Conservation (phyloP, 2,329 filamentous ascomycete genomes). For the Verticillium nubilum region DNA sequence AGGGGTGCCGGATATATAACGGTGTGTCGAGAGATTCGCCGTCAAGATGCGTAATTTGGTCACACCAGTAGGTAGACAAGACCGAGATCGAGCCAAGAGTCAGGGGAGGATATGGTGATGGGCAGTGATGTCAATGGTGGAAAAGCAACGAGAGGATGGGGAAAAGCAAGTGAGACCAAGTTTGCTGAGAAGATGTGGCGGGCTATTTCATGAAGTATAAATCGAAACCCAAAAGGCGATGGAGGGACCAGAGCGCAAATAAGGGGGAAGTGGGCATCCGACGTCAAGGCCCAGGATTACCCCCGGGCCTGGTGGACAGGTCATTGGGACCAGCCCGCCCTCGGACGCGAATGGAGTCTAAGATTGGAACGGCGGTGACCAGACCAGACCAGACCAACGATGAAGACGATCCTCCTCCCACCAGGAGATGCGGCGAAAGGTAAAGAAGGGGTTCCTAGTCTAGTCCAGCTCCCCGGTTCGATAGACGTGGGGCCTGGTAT, state of each 20-base stretch:
- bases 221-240: slow-evolving; percentile 5
- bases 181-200: slow-evolving; percentile 7
- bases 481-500: slow-evolving; percentile 12
- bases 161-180: slow-evolving; percentile 5
- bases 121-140: slow-evolving; percentile 8
- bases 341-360: slow-evolving; percentile 13
- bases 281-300: slow-evolving; percentile 14
- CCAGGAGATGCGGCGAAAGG: slow-evolving; percentile 10
- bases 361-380: slow-evolving; percentile 17
- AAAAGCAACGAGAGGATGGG: slow-evolving; percentile 12
- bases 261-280: slow-evolving; percentile 10
- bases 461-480: slow-evolving; percentile 13
- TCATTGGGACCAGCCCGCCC: slow-evolving; percentile 10
- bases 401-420: slow-evolving; percentile 14
- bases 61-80: not conserved
- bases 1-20: not conserved
- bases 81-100: not conserved
- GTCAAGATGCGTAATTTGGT: not conserved
- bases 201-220: slow-evolving; percentile 9
- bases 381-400: slow-evolving; percentile 12
- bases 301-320: slow-evolving; percentile 13
- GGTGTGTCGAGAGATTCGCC: not conserved
- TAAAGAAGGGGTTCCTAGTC: slow-evolving; percentile 11
- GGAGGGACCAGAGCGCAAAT: slow-evolving; percentile 11
- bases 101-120: slow-evolving; percentile 8